A percentile compares a stretch with the other conserved stretches of the same genome.
These are phyloP conservation scores for Fagopyrum esculentum DNA, from an alignment of 148 eudicot genomes.

Conservation along the genomic window DNA sequence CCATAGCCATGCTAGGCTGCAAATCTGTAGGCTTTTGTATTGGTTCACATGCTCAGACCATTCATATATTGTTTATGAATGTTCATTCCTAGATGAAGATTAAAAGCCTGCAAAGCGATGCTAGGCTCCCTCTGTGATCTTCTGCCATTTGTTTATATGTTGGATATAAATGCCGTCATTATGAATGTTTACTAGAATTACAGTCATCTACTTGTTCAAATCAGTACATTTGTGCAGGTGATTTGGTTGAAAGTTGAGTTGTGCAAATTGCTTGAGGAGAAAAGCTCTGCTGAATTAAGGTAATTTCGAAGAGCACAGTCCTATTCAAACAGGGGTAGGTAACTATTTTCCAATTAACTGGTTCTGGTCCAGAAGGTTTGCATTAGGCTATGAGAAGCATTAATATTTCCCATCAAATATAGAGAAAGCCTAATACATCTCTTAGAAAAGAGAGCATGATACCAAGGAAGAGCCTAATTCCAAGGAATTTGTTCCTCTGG, in stretches of 20 bases:
- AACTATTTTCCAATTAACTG: background rate
- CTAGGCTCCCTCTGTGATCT: background rate
- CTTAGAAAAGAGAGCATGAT: no score
- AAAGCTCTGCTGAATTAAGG: slow-evolving; percentile 89
- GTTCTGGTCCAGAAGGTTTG: background rate
- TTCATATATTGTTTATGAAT: background rate
- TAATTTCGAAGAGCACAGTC: slow-evolving; percentile 17
- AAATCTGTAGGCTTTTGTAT: background rate
- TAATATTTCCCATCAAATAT: background rate
- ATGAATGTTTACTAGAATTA: background rate
- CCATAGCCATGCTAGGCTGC: background rate
- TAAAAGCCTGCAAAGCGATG: background rate
- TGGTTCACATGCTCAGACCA: background rate
- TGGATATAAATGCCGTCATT: background rate
- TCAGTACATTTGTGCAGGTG: slow-evolving; percentile 36
- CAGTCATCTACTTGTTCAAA: background rate
- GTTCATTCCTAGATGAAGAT: no score
- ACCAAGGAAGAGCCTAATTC: no score
- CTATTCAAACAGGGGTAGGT: background rate
- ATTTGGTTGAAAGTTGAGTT: slow-evolving; percentile 78
- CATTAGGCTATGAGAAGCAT: background rate
- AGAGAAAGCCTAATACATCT: background rate
- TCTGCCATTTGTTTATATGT: background rate
- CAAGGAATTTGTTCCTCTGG: background rate
- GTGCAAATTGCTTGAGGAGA: slow-evolving; percentile 89